phyloP scores from a whole-genome alignment of 192 early-diverging fungal genomes.

The Rhizophagus sp. region DNA sequence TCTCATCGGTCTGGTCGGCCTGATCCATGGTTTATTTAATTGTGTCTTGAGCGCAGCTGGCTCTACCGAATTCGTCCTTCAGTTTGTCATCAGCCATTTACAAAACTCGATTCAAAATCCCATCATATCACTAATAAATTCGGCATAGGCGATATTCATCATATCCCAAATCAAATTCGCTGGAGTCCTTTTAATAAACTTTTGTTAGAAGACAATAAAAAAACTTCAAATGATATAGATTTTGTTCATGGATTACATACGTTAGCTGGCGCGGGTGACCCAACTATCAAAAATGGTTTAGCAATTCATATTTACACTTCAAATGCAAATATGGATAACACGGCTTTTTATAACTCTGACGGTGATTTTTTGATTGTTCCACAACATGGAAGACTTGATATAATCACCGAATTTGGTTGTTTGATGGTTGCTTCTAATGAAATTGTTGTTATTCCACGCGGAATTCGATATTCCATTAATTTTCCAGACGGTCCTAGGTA shows the following conservation, averaged over 20 bases:
- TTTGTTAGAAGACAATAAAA: slow-evolving; percentile 41
- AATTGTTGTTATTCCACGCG: slow-evolving; percentile 91
- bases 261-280: slow-evolving; percentile 84
- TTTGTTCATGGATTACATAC: slow-evolving; percentile 88
- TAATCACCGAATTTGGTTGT: slow-evolving; percentile 89
- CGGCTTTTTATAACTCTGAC: slow-evolving; percentile 87
- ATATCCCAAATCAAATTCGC: slow-evolving; percentile 86
- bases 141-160: slow-evolving; percentile 48
- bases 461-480: slow-evolving; percentile 82
- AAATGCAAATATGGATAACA: slow-evolving; percentile 72
- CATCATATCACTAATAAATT: slow-evolving; percentile 62
- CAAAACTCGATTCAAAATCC: slow-evolving; percentile 30
- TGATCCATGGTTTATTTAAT: not conserved
- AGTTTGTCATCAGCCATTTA: slow-evolving; percentile 78
- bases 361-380: slow-evolving; percentile 94
- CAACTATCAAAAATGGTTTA: slow-evolving; percentile 73
- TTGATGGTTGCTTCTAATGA: slow-evolving; percentile 85
- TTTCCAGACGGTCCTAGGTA: slow-evolving; percentile 76
- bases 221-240: slow-evolving; percentile 41
- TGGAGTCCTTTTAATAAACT: slow-evolving; percentile 84
- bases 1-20: no score
- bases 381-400: slow-evolving; percentile 86
- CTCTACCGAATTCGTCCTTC: slow-evolving; percentile 95
- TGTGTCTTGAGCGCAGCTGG: slow-evolving; percentile 60
- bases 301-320: slow-evolving; percentile 84